Evolutionary conservation across 441 rosid species (phyloP), one percentile per base, ranked within the genome.

Genomic region (Populus tomentosa): DNA sequence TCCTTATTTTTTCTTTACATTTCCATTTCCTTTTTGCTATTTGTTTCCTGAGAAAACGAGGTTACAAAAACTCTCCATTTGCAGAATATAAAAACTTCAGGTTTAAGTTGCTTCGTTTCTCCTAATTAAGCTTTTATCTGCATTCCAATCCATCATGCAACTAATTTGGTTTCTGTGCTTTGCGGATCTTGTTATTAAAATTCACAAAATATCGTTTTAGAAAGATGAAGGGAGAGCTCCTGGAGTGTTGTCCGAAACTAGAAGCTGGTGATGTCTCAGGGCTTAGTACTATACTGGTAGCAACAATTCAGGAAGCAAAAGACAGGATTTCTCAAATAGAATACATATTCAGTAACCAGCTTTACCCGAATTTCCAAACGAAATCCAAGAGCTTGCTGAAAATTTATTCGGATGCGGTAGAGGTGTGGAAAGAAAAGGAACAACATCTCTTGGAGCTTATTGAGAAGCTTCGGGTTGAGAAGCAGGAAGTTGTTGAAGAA

Each of bases 301-400:
- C 97, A 1, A 87, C 98, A 18, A 94, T 96, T 76, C 90, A 96
- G 79, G 98, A 96, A 86, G 93, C 98, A 1, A 96, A 91, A 75
- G 99, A 92, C 68, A 82, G 89, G 75, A 91, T 96, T 71, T 89
- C 97, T 59, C 98, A 94, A 87, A 92, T 96, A 30, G 99, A 94
- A 82, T 89, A 89, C 78, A 88, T 96, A 11, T 96, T 92, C 80
- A 94, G 98, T 84, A 86, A 88, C 79, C 98, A 94, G 88, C 86
- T 96, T 21, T 96, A 84, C 84, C 97, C 96, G 24, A 85, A 83
- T 61, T 87, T 92, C 76, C 94, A 88, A 79, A 80, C 89, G 13
- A 91, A 80, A 72, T 81, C 88, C 66, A 89, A 83, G 87, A 79
- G 81, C 76, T 79, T 90, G 64, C 88, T 85, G 75, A 87, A 86